These are phyloP conservation scores for Diaporthe humulicola DNA, from an alignment of 2,329 filamentous ascomycete genomes.

Conservation along the genomic window DNA sequence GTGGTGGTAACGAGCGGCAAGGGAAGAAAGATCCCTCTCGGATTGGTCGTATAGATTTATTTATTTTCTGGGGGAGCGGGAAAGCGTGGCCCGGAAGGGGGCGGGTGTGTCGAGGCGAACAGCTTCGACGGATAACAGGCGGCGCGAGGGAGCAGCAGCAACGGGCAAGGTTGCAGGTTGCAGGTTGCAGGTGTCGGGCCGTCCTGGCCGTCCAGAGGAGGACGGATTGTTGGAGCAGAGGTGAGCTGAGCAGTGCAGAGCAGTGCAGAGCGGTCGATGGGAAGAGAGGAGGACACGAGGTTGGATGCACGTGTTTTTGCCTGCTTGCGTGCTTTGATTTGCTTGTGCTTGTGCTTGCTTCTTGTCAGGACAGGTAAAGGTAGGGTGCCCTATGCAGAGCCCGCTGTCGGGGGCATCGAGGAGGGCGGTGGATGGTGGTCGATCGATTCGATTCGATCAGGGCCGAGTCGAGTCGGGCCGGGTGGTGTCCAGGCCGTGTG, in stretches of 20 bases:
- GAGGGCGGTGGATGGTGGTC: not conserved
- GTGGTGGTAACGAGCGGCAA: conserved; percentile 48
- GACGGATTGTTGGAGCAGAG: not conserved
- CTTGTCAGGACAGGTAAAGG: not conserved
- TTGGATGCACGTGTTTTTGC: conserved; percentile 1
- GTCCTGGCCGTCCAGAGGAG: not conserved
- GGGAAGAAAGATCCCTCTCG: conserved; percentile 39
- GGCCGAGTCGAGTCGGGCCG: not conserved
- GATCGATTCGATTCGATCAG: not conserved
- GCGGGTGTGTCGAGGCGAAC: conserved; percentile 20
- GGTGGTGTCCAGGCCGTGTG: not conserved
- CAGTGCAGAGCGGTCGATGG: not conserved
- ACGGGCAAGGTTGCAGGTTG: not conserved
- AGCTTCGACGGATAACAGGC: not conserved
- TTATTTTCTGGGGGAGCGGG: not conserved
- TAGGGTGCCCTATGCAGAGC: conserved; percentile 19
- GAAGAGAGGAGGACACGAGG: too few species aligned
- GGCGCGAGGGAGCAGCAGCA: not conserved
- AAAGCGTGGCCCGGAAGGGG: conserved; percentile 1
- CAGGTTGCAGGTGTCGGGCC: not conserved
- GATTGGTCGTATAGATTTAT: too few species aligned
- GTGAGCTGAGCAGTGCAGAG: not conserved
- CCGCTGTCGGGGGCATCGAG: conserved; percentile 29
- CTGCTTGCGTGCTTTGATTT: not conserved
- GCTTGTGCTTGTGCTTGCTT: not conserved